Evolutionary conservation across 306 rosid species (phyloP).

Genomic region (Vigna angularis): DNA sequence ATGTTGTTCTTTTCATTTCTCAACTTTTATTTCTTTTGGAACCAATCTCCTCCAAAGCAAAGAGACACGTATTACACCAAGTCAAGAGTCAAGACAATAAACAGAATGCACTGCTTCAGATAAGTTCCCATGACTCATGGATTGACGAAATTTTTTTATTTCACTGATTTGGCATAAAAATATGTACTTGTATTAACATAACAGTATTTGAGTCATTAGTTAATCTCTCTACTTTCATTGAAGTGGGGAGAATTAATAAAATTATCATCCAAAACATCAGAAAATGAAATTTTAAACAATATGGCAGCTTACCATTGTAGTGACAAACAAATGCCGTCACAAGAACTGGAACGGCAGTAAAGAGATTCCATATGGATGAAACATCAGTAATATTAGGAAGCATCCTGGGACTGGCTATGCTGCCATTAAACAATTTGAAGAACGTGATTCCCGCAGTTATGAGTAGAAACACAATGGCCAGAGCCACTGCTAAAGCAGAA

Average conservation of each 20-base stretch:
- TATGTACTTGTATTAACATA: background rate
- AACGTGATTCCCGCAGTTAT: conserved; percentile 73
- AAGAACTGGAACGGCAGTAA: conserved; percentile 74
- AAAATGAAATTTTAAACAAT: conserved; percentile 7
- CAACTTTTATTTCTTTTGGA: background rate
- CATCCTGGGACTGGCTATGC: conserved; percentile 60
- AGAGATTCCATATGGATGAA: conserved; percentile 68
- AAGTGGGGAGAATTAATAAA: background rate
- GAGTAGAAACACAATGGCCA: conserved; percentile 68
- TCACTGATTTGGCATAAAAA: background rate
- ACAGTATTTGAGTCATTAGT: background rate
- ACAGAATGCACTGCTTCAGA: background rate
- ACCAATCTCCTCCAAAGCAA: conserved; percentile 20
- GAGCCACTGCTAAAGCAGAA: conserved; percentile 71
- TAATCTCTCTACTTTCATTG: background rate
- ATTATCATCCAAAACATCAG: conserved; percentile 18
- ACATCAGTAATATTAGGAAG: conserved; percentile 61
- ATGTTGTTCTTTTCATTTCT: background rate
- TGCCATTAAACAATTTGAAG: conserved; percentile 57
- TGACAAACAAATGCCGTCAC: conserved; percentile 83
- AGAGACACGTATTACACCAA: background rate
- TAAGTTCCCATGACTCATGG: background rate
- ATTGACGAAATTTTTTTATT: background rate
- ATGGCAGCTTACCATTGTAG: conserved; percentile 59
- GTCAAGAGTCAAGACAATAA: conserved; percentile 17